Conservation (phyloP, 2,329 filamentous ascomycete species). For the Phaeosphaeria sp. region DNA sequence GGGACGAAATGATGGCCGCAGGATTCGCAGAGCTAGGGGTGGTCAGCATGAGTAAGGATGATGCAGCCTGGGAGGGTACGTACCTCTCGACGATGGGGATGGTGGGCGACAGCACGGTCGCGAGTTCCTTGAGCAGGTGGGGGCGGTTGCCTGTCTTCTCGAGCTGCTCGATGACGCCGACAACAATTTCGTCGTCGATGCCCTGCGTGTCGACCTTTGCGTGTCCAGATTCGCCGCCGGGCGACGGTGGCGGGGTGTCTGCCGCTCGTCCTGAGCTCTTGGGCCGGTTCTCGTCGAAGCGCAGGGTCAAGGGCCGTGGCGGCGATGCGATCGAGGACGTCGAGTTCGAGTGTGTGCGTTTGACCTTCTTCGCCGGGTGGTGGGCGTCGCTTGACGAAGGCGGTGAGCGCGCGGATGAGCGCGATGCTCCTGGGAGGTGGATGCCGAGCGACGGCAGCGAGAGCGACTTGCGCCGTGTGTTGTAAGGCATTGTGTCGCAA, state of each 20-base stretch:
- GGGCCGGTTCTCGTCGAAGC: conserved; percentile 55
- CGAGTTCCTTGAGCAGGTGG: conserved; percentile 93
- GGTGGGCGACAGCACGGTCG: conserved; percentile 75
- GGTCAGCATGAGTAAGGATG: conserved; percentile 43
- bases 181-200: conserved; percentile 95
- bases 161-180: conserved; percentile 85
- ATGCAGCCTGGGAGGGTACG: conserved; percentile 50
- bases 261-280: conserved; percentile 54
- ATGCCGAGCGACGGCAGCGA: conserved; percentile 93
- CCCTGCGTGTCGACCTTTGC: conserved; percentile 76
- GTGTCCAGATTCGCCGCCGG: conserved; percentile 58
- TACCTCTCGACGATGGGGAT: conserved; percentile 92
- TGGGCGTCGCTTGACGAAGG: conserved; percentile 63
- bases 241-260: conserved; percentile 83
- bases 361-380: conserved; percentile 67
- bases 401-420: conserved; percentile 59
- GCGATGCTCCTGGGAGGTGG: conserved; percentile 68
- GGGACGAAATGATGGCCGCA: conserved; percentile 91
- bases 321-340: conserved; percentile 53
- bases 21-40: conserved; percentile 85
- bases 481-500: conserved; percentile 77
- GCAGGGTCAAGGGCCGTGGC: conserved; percentile 53
- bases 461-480: conserved; percentile 94
- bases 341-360: conserved; percentile 72
- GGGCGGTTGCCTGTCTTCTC: conserved; percentile 90